Evolutionary conservation across 2,329 filamentous ascomycete species (phyloP).

Genomic region (Arthrinium phaeospermum): DNA sequence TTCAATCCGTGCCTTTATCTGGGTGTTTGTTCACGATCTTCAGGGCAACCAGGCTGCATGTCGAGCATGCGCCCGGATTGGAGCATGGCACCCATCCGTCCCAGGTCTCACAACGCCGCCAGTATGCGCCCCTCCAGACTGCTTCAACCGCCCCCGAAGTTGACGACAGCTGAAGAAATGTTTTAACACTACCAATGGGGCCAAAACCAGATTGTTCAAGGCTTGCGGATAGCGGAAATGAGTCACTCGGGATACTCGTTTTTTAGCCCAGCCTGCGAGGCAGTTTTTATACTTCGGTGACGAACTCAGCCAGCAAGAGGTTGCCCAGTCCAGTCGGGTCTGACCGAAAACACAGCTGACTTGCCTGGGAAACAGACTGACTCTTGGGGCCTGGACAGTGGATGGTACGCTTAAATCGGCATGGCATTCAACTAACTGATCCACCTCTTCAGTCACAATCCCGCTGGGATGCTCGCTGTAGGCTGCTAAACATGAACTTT

Average conservation of each 20-base stretch:
- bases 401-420: background rate
- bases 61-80: background rate
- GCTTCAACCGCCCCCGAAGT: background rate
- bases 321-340: background rate
- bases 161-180: background rate
- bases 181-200: background rate
- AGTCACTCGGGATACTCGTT: conserved; percentile 1
- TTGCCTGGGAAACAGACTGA: background rate
- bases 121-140: background rate
- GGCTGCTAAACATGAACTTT: background rate
- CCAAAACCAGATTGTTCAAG: background rate
- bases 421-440: background rate
- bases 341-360: background rate
- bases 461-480: background rate
- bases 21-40: background rate
- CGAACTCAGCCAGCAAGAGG: background rate
- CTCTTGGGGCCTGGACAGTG: background rate
- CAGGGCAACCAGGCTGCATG: background rate
- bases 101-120: background rate
- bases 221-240: background rate
- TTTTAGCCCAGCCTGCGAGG: background rate
- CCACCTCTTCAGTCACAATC: background rate
- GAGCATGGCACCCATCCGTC: background rate
- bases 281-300: background rate
- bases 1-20: background rate